phyloP scores from a whole-genome alignment of 768 basidiomycete genomes.

The Tephrocybe sp. region DNA sequence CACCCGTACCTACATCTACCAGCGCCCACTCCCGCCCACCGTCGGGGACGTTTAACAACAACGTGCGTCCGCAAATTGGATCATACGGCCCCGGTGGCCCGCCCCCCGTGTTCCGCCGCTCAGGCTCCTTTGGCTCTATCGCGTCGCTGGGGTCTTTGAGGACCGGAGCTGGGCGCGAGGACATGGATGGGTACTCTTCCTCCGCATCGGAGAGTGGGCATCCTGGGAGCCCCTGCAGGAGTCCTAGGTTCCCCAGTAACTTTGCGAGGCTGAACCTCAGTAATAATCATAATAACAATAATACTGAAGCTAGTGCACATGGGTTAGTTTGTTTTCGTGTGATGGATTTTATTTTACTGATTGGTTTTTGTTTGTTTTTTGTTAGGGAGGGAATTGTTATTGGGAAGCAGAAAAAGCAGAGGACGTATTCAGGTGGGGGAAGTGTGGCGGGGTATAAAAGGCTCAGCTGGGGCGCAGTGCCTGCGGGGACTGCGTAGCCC shows the following conservation, averaged over 20 bases:
- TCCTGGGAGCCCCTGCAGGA: constrained; percentile 67
- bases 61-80: constrained; percentile 10
- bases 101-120: constrained; percentile 28
- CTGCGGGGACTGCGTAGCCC: background rate
- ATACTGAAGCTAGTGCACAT: constrained; percentile 18
- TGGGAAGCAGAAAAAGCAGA: constrained; percentile 16
- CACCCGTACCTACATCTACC: background rate
- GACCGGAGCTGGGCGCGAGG: constrained; percentile 13
- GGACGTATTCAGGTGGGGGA: constrained; percentile 20
- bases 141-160: constrained; percentile 24
- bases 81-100: background rate
- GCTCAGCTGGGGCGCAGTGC: constrained; percentile 14
- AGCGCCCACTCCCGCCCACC: constrained; percentile 11
- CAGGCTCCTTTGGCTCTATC: constrained; percentile 23
- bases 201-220: constrained; percentile 16
- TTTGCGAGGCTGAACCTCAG: constrained; percentile 63
- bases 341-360: background rate
- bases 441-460: constrained; percentile 13
- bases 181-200: constrained; percentile 38
- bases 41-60: constrained; percentile 11
- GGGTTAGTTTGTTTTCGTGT: background rate
- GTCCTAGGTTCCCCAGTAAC: constrained; percentile 60
- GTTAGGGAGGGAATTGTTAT: constrained; percentile 17
- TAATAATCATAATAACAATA: background rate
- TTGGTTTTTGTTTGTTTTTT: background rate